A percentile compares a stretch with the other conserved stretches of the same genome.
phyloP scores from a whole-genome alignment of 768 basidiomycete species.

The Lentinus tigrinus region DNA sequence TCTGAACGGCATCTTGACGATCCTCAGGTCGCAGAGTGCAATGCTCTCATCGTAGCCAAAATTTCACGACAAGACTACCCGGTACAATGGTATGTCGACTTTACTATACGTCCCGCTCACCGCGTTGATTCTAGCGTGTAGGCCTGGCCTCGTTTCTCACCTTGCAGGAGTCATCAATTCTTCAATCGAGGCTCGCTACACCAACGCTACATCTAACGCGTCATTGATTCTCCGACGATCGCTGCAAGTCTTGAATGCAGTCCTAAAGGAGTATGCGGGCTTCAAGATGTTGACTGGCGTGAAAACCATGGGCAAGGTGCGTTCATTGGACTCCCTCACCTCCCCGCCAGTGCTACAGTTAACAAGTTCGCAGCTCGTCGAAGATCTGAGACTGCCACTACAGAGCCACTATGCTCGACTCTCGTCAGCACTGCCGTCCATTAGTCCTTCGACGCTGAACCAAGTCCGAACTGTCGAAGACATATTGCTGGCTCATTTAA shows the following conservation, averaged over 20 bases:
- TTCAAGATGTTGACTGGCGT: slow-evolving; percentile 71
- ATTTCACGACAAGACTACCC: slow-evolving; percentile 79
- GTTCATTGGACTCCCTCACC: slow-evolving; percentile 18
- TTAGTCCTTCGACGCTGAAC: slow-evolving; percentile 36
- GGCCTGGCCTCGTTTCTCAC: slow-evolving; percentile 58
- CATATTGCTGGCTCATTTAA: slow-evolving; percentile 59
- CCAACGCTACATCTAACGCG: slow-evolving; percentile 31
- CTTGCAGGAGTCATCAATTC: slow-evolving; percentile 56
- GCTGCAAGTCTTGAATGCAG: slow-evolving; percentile 59
- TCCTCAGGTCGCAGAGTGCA: slow-evolving; percentile 72
- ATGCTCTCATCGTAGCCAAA: slow-evolving; percentile 70
- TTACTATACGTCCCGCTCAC: neutral
- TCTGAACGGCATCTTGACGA: slow-evolving; percentile 5
- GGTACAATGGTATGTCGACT: slow-evolving; percentile 53
- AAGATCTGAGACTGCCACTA: slow-evolving; percentile 52
- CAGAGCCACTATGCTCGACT: slow-evolving; percentile 61
- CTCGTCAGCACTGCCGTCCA: slow-evolving; percentile 37
- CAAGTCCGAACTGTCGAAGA: slow-evolving; percentile 42
- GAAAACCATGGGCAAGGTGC: slow-evolving; percentile 63
- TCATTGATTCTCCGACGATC: slow-evolving; percentile 56
- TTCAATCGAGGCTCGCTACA: slow-evolving; percentile 50
- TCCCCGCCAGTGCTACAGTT: too few species aligned
- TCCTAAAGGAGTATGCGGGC: slow-evolving; percentile 68
- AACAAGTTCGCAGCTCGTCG: slow-evolving; percentile 45
- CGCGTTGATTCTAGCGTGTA: slow-evolving; percentile 25